Evolutionary conservation across 768 basidiomycete species (phyloP).

Genomic region (Naganishia vishniacii): DNA sequence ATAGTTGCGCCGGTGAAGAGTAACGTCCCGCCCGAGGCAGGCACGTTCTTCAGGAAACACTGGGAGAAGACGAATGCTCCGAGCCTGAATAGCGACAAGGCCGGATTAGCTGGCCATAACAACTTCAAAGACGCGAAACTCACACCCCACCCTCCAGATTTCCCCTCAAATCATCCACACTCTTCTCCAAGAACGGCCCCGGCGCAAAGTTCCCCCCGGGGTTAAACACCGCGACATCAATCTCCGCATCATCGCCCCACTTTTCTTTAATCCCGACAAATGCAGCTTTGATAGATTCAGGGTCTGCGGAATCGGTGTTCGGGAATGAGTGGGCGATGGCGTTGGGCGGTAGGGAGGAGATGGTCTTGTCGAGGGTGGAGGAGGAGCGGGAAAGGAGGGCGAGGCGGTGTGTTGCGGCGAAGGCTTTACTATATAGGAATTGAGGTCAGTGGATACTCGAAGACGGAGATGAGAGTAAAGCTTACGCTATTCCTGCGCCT

Average conservation of each 20-base stretch:
- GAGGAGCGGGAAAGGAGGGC: conserved; percentile 41
- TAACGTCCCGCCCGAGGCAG: conserved; percentile 24
- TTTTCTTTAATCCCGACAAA: conserved; percentile 32
- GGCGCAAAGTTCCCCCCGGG: conserved; percentile 32
- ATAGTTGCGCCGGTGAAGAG: conserved; percentile 44
- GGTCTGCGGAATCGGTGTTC: conserved; percentile 30
- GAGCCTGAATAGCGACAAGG: conserved; percentile 22
- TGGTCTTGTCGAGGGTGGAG: conserved; percentile 30
- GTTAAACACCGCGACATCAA: conserved; percentile 43
- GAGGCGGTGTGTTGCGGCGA: conserved; percentile 40
- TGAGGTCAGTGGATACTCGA: background rate
- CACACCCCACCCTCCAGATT: conserved; percentile 36
- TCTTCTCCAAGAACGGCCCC: conserved; percentile 35
- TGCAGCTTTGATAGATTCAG: conserved; percentile 30
- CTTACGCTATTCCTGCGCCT: conserved; percentile 29
- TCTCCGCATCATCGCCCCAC: conserved; percentile 35
- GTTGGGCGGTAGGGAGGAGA: conserved; percentile 24
- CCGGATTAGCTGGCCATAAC: background rate
- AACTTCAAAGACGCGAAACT: conserved; percentile 24
- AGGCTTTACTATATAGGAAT: conserved; percentile 22
- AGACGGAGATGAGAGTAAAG: background rate
- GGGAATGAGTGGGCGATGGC: conserved; percentile 27
- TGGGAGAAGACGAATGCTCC: conserved; percentile 40
- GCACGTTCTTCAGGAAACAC: conserved; percentile 28
- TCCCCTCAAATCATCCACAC: conserved; percentile 31